Base-by-base conservation (phyloP, 2,329 filamentous ascomycete species). In the Zasmidium citrigriseum region DNA sequence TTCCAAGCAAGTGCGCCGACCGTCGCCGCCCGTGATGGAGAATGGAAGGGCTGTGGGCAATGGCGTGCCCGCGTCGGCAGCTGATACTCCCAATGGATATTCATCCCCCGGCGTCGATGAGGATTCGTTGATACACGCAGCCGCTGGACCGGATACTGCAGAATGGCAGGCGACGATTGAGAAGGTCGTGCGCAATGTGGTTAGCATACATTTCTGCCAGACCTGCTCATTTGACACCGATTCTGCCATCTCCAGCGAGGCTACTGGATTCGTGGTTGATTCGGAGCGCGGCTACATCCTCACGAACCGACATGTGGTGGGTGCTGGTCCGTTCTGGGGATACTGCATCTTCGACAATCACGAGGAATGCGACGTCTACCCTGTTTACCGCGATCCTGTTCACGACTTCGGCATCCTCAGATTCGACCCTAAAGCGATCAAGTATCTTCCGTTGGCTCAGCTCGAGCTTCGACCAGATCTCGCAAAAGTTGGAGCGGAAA, bases 261-360 rank as follows among this genome's bases (percentile, higher is more conserved):
- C 95, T 2, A 99, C 95, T 0, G 95, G 95, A 7, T 99, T 99
- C 72, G 93, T 99, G 16, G 95, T 99, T 22, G 95, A 99, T 78
- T 91, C 95, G 4, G 89, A 96, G 77, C 87, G 86, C 74, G 95
- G 95, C 74, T 89, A 79, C 68, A 88, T 79, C 55, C 71, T 82
- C 61, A 82, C 80, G 52, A 82, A 82, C 68, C 75, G 79, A 60
- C 95, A 99, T 78, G 95, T 99, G 27, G 95, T 98, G 45, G 92
- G 95, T 64, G 85, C 95, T 0, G 95, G 95, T 0, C 95, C 95
- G 1, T 99, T 99, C 77, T 98, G 93, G 89, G 95, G 95, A 49
- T 97, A 96, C 78, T 93, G 90, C 73, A 93, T 99, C 67, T 99
- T 99, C 74, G 96, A 99, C 75, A 99, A 99, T 73, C 95, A 99